Base-by-base conservation (phyloP, 345 rosid genomes). In the Salix exigua region DNA sequence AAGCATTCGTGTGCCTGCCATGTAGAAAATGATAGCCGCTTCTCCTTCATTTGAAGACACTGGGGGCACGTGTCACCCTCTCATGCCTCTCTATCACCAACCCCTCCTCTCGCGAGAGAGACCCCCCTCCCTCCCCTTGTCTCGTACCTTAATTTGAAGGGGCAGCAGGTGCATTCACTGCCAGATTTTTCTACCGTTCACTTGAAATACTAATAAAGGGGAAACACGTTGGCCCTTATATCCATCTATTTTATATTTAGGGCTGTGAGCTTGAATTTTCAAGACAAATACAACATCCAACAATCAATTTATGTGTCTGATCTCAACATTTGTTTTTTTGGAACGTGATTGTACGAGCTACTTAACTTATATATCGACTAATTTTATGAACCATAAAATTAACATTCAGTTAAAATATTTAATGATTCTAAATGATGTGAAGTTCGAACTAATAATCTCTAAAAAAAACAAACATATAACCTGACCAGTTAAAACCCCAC, bases 1-100 rank as follows among this genome's bases (percentile, higher is more conserved):
- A 12, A 2, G 66, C 80, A 65, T 58, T 51, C 88, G 86, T 83
- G 85, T 68, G 85, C 64, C 70, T 70, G 46, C 78, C 79, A 71
- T 35, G 6, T 72, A 18, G 81, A 73, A 74, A 73, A n/a, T 31
- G 78, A 66, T 67, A 14, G 75, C 68, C 33, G 76, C 11, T 64
- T 62, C 65, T 50, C 12, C 60, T 63, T 35, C 37, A 33, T 17
- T 46, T 7, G 28, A 25, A 58, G 79, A 42, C 50, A 19, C 0
- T 58, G 23, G 50, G 40, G 25, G 65, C 82, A 70, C 73, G 76
- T 71, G 79, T 74, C 55, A 2, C 26, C 14, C 28, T 69, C 18
- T 30, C 5, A 19, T 9, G 18, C 28, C 19, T 4, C 28, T 26
- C 23, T 21, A 1, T 50, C 55, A 38, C 76, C 12, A 67, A 67